Evolutionary conservation across 73 alveolate species (phyloP).

Genomic region (Blepharisma stoltei): DNA sequence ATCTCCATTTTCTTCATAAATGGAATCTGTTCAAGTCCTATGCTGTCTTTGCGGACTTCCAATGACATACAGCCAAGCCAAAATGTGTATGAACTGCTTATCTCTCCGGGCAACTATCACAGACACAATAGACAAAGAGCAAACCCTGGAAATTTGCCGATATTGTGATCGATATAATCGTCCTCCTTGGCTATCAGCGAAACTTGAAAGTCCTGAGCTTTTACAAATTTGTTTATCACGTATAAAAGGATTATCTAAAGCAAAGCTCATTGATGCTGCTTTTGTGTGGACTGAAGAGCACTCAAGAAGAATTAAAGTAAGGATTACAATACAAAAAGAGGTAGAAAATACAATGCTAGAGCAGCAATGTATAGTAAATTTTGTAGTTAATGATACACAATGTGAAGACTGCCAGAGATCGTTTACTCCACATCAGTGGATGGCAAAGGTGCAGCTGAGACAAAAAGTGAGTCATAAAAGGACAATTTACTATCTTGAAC

Average conservation of each 20-base stretch:
- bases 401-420: constrained; percentile 96
- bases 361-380: constrained; percentile 72
- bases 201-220: constrained; percentile 82
- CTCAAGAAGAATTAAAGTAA: constrained; percentile 87
- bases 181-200: constrained; percentile 84
- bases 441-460: constrained; percentile 83
- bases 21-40: background rate
- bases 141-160: constrained; percentile 66
- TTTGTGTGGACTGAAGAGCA: constrained; percentile 97
- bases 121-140: constrained; percentile 69
- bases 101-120: constrained; percentile 70
- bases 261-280: constrained; percentile 86
- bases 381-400: constrained; percentile 83
- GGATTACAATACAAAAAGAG: constrained; percentile 89
- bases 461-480: constrained; percentile 91
- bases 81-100: constrained; percentile 79
- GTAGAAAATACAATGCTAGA: constrained; percentile 69
- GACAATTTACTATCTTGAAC: constrained; percentile 89
- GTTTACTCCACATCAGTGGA: constrained; percentile 97
- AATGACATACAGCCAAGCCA: constrained; percentile 75
- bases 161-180: constrained; percentile 72
- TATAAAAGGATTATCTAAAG: constrained; percentile 80
- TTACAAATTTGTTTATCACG: constrained; percentile 69
- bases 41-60: constrained; percentile 87
- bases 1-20: background rate